phyloP scores from a whole-genome alignment of 345 rosid species.

The Hypericum perforatum region DNA sequence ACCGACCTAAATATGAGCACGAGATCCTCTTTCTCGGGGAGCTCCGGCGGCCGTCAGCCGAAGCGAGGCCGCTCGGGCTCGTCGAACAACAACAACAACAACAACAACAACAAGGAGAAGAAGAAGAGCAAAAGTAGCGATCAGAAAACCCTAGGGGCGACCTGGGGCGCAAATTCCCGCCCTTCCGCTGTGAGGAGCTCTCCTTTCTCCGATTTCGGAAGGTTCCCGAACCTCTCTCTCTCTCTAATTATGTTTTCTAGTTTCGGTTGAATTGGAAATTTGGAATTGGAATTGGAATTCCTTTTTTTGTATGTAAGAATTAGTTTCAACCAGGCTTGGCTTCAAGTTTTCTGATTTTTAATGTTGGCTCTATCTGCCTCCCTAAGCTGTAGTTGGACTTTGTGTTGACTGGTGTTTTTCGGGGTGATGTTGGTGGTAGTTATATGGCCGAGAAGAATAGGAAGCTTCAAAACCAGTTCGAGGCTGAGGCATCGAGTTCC shows the following conservation, averaged over 20 bases:
- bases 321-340: no score
- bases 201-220: constrained; percentile 75
- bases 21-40: constrained; percentile 35
- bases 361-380: not conserved
- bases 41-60: constrained; percentile 30
- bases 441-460: constrained; percentile 76
- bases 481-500: constrained; percentile 46
- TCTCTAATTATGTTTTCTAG: not conserved
- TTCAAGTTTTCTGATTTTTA: no score
- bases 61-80: constrained; percentile 51
- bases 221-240: constrained; percentile 26
- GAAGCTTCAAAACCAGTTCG: constrained; percentile 70
- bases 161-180: constrained; percentile 83
- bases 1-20: constrained; percentile 26
- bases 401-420: constrained; percentile 6
- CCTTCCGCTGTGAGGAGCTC: constrained; percentile 48
- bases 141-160: constrained; percentile 88
- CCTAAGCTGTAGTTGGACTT: not conserved
- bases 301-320: no score
- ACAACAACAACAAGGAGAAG: constrained; percentile 15
- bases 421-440: constrained; percentile 27
- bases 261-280: no score
- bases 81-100: constrained; percentile 29
- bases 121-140: constrained; percentile 32
- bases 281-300: no score